Percentiles rank a stretch among this genome's conserved stretches.
Conservation (phyloP, 179 eudicot species). For the Spergularia azorica region DNA sequence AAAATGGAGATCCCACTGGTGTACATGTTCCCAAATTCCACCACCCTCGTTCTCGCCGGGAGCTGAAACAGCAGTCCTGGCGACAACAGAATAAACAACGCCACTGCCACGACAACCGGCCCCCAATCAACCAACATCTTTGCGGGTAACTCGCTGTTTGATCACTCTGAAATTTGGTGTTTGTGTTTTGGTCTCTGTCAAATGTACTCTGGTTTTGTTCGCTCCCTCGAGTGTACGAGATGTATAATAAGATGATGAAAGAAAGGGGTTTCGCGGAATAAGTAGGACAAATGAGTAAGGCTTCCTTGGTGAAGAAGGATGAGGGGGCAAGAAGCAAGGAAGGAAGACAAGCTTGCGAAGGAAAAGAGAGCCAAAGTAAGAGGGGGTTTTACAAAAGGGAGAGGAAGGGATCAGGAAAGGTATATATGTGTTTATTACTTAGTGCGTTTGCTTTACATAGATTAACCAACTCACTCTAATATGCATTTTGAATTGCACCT, state of each 20-base stretch:
- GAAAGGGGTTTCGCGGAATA: conserved; percentile 19
- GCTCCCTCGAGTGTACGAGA: neutral
- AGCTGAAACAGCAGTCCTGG: conserved; percentile 81
- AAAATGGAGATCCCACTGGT: conserved; percentile 82
- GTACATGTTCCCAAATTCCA: conserved; percentile 82
- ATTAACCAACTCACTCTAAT: conserved; percentile 17
- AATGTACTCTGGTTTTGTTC: neutral
- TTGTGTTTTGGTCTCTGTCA: neutral
- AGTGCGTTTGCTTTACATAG: conserved; percentile 36
- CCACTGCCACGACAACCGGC: conserved; percentile 85
- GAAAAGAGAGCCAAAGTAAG: conserved; percentile 15
- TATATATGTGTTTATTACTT: conserved; percentile 20
- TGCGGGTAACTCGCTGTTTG: neutral
- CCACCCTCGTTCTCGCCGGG: conserved; percentile 81
- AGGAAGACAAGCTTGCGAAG: conserved; percentile 25
- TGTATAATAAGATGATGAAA: conserved; percentile 4
- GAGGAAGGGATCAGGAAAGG: conserved; percentile 37
- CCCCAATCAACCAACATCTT: conserved; percentile 80
- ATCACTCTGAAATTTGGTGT: neutral
- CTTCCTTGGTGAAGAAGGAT: conserved; percentile 36
- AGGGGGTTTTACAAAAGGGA: conserved; percentile 12
- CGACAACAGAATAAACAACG: conserved; percentile 67
- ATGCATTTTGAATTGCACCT: too few species aligned
- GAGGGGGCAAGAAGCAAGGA: conserved; percentile 1
- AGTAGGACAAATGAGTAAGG: conserved; percentile 25